Percentiles rank a stretch among this genome's conserved stretches.
Conservation (phyloP, 768 basidiomycete species). For the Lactifluus subvellereus region DNA sequence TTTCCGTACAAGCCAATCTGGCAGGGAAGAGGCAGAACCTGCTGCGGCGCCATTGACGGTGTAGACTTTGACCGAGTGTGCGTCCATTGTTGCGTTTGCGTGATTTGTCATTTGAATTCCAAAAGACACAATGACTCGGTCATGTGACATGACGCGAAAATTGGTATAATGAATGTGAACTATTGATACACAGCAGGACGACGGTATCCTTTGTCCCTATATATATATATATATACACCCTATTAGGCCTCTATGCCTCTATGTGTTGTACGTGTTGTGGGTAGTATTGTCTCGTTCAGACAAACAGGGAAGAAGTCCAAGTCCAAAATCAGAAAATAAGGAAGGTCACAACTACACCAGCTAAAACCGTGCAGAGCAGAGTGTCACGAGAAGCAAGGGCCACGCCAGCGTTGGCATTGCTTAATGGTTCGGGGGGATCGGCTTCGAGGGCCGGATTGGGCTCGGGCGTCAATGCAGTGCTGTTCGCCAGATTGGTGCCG, state of each 20-base stretch:
- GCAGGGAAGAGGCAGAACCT: slow-evolving; percentile 85
- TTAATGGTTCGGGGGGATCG: not conserved
- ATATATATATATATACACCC: too few relatives aligned
- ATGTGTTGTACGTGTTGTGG: too few relatives aligned
- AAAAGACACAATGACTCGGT: too few relatives aligned
- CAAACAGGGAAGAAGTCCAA: not conserved
- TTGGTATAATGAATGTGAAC: too few relatives aligned
- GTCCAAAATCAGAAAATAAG: not conserved
- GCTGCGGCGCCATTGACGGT: slow-evolving; percentile 91
- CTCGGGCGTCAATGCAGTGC: not conserved
- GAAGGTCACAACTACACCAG: not conserved
- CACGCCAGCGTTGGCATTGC: slow-evolving; percentile 9
- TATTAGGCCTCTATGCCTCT: too few relatives aligned
- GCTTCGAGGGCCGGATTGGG: not conserved
- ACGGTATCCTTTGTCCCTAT: too few relatives aligned
- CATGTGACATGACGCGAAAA: not conserved
- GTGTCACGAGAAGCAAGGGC: not conserved
- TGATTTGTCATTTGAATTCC: too few relatives aligned
- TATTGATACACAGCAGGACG: too few relatives aligned
- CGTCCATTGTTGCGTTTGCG: slow-evolving; percentile 24
- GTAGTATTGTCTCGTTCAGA: too few relatives aligned
- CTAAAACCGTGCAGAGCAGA: not conserved
- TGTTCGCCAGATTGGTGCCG: not conserved
- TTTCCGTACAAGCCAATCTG: slow-evolving; percentile 85
- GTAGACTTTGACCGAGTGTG: slow-evolving; percentile 71